These are phyloP conservation scores for Lentinus brumalis DNA, from an alignment of 768 basidiomycete species.

Conservation along the genomic window DNA sequence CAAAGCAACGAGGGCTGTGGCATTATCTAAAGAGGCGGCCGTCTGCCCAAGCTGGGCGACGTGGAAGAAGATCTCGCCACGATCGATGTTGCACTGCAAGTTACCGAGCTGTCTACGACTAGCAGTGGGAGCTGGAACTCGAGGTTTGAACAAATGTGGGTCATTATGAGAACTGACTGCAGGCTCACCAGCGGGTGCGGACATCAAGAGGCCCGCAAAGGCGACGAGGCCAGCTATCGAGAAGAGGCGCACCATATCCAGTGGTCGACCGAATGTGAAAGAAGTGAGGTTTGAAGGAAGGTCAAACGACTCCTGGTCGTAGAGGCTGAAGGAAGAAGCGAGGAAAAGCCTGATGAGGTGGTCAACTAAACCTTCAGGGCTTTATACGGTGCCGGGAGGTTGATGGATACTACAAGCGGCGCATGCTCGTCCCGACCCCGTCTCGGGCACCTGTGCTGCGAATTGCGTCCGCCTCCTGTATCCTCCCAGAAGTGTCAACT, in stretches of 20 bases:
- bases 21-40: conserved; percentile 21
- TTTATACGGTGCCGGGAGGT: too few species aligned
- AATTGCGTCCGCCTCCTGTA: too few species aligned
- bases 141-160: too few species aligned
- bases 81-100: conserved; percentile 35
- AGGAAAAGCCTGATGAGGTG: too few species aligned
- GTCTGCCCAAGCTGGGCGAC: conserved; percentile 23
- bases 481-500: too few species aligned
- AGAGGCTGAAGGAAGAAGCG: background rate
- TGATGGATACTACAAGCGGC: too few species aligned
- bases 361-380: too few species aligned
- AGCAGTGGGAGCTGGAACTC: background rate
- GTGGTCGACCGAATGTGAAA: background rate
- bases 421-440: too few species aligned
- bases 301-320: background rate
- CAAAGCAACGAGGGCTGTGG: conserved; percentile 10
- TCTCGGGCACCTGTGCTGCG: too few species aligned
- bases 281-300: background rate
- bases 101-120: conserved; percentile 32
- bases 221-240: background rate
- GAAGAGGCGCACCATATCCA: conserved; percentile 1
- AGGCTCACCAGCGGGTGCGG: background rate
- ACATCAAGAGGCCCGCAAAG: background rate
- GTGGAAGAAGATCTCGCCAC: conserved; percentile 30
- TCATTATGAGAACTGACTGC: background rate